A percentile compares a stretch with the other conserved stretches of the same genome.
Evolutionary conservation across 768 basidiomycete genomes (phyloP).

Genomic region (Sarcodon aspratus): DNA sequence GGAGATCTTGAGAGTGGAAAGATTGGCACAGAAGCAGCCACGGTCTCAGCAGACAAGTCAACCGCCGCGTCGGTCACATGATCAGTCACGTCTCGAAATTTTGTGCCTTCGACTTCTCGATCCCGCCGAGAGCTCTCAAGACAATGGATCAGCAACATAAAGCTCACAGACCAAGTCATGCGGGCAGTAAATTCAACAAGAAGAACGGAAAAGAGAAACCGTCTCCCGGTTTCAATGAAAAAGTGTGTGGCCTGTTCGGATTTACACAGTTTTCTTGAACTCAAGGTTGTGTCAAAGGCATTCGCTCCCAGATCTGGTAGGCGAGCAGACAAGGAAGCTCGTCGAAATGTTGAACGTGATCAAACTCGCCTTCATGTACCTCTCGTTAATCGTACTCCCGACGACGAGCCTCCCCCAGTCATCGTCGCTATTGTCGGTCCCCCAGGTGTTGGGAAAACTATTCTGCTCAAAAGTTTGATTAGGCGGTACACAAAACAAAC

Average conservation of each 20-base stretch:
- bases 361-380: slow-evolving; percentile 95
- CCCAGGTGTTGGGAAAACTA: slow-evolving; percentile 94
- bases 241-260: slow-evolving; percentile 35
- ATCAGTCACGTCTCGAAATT: no score
- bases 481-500: slow-evolving; percentile 92
- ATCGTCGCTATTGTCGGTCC: slow-evolving; percentile 94
- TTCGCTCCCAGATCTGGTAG: slow-evolving; percentile 90
- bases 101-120: background rate
- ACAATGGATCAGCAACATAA: slow-evolving; percentile 79
- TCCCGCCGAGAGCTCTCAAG: background rate
- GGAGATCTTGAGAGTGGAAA: no score
- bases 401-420: slow-evolving; percentile 85
- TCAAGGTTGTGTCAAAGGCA: slow-evolving; percentile 36
- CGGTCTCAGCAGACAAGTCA: no score
- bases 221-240: slow-evolving; percentile 73
- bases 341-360: slow-evolving; percentile 86
- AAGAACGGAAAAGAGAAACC: slow-evolving; percentile 59
- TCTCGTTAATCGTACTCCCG: slow-evolving; percentile 88
- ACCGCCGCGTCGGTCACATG: no score
- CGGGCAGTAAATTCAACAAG: slow-evolving; percentile 62
- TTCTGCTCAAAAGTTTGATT: slow-evolving; percentile 83
- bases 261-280: slow-evolving; percentile 1
- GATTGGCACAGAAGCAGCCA: no score
- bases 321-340: slow-evolving; percentile 78
- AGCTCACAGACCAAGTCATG: slow-evolving; percentile 64